A percentile compares a stretch with the other conserved stretches of the same genome.
Conservation (phyloP, 345 rosid genomes). For the Litchi chinensis region DNA sequence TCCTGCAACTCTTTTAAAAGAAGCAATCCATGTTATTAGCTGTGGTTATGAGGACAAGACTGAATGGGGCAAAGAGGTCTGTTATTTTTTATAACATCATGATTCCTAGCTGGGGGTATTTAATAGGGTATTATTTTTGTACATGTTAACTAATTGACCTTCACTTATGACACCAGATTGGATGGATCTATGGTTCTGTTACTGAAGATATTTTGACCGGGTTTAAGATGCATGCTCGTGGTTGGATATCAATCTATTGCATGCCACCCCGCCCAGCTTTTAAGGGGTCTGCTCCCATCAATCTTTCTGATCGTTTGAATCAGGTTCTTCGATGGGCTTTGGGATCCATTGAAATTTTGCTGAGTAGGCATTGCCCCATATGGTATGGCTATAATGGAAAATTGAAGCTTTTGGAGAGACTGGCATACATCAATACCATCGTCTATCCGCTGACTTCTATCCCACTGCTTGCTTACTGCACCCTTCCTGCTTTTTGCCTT, state of each 20-base stretch:
- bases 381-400: conserved; percentile 96
- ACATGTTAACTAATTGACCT: neutral
- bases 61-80: conserved; percentile 99
- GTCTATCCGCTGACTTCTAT: conserved; percentile 94
- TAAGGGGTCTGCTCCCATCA: conserved; percentile 99
- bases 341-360: conserved; percentile 94
- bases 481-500: conserved; percentile 96
- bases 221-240: conserved; percentile 99
- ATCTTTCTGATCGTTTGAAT: conserved; percentile 98
- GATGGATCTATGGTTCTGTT: conserved; percentile 99
- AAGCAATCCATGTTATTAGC: conserved; percentile 98
- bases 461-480: conserved; percentile 90
- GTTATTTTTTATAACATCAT: conserved; percentile 15
- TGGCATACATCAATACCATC: conserved; percentile 95
- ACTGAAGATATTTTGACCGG: conserved; percentile 99
- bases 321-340: conserved; percentile 99
- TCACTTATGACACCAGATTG: conserved; percentile 56
- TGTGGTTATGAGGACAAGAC: conserved; percentile 99
- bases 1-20: conserved; percentile 92
- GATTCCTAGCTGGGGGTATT: neutral
- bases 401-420: conserved; percentile 80
- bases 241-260: conserved; percentile 97
- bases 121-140: neutral
- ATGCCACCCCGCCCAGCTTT: conserved; percentile 99
- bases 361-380: conserved; percentile 98